phyloP scores from a whole-genome alignment of 2,329 filamentous ascomycete species.

The Lecanicillium sp. region DNA sequence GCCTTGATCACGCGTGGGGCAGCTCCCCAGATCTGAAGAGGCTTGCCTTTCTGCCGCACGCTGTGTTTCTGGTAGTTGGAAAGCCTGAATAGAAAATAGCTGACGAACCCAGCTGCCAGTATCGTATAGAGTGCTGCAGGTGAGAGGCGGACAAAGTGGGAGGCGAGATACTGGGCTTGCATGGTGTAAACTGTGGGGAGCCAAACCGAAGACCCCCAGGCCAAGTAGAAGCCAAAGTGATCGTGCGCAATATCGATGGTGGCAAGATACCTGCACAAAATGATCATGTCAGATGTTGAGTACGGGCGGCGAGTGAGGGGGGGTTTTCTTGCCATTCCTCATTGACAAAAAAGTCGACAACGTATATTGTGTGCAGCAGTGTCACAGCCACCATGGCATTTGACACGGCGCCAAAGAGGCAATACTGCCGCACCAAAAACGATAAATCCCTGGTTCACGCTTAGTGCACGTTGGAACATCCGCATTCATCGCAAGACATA shows the following conservation, averaged over 20 bases:
- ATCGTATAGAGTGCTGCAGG: neutral
- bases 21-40: neutral
- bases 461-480: neutral
- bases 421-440: neutral
- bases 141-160: neutral
- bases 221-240: neutral
- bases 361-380: neutral
- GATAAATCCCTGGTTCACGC: neutral
- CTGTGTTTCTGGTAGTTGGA: neutral
- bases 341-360: neutral
- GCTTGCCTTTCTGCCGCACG: neutral
- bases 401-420: neutral
- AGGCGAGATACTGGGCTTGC: neutral
- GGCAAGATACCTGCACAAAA: neutral
- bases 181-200: neutral
- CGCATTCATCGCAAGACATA: neutral
- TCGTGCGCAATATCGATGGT: neutral
- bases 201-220: neutral
- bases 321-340: neutral
- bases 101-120: neutral
- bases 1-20: neutral
- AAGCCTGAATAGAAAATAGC: neutral
- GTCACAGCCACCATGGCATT: neutral
- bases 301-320: too few species aligned
- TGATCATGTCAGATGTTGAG: too few species aligned